Base-by-base conservation (phyloP, 331 rosid species). In the Cydonia oblonga region DNA sequence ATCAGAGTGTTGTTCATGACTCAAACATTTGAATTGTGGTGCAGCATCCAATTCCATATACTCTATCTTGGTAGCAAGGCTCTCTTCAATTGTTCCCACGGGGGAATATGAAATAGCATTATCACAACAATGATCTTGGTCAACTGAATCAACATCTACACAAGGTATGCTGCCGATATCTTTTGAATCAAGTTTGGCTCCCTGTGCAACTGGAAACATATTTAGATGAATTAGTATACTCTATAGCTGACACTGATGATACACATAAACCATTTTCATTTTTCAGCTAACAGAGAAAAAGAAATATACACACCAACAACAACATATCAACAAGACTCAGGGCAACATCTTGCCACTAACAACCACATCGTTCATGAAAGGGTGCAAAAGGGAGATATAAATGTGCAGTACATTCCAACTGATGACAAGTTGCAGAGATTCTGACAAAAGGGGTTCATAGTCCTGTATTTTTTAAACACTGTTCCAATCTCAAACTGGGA, bases 151-250 rank as follows among this genome's bases (percentile, higher is more conserved):
- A 69, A 62, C 79, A 65, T 76, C 83, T 74, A 22, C 61, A 2
- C 61, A 56, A 56, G 85, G 79, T 53, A 76, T 38, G 70, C 72
- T 69, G 35, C 79, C 76, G 78, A 58, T 57, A 61, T 82, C 82
- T 73, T 82, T 82, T 20, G 56, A 71, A 66, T 60, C 66, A 53
- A 74, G 70, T 20, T 75, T 40, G 72, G 73, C 76, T 69, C 59
- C 85, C 79, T 81, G 79, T 74, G 71, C 60, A 73, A 74, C 92
- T 75, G 80, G 30, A 83, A 80, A 9, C 20, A 79, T 8, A 69
- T 16, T 9, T 23, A 56, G 33, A 74, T 63, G 62, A 53, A 33
- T 79, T 35, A n/a, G n/a, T n/a, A n/a, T n/a, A n/a, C n/a, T n/a
- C n/a, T n/a, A n/a, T n/a, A n/a, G n/a, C n/a, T n/a, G 42, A 29